Base-by-base conservation (phyloP, 2,329 filamentous ascomycete genomes). In the Knufia petricola region DNA sequence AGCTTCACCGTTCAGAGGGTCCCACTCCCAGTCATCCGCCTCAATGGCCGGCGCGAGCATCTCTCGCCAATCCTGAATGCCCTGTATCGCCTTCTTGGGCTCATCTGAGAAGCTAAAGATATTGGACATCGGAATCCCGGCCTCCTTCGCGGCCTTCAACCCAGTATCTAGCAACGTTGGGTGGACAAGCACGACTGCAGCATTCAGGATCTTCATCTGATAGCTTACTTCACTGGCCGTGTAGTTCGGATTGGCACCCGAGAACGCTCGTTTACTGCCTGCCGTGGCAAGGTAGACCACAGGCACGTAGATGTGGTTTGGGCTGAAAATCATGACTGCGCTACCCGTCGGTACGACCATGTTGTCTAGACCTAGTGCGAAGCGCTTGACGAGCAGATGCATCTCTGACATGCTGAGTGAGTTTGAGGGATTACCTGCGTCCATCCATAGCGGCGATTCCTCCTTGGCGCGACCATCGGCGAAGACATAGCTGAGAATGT, bases 231-330 rank as follows among this genome's bases (percentile, higher is more conserved):
- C 75, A 73, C 46, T 49, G 21, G 69, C 61, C 1, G 72, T 76
- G 54, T 75, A 77, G 8, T 65, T 64, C 12, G 75, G 74, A 56
- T 77, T 78, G 3, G 69, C 72, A 17, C 73, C 75, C 45, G 70
- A 77, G 60, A 79, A 79, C 19, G 74, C 67, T 50, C 66, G 70
- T 2, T 74, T 74, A 19, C 69, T 68, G 0, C 75, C 76, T 1
- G 76, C 69, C 32, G 52, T 49, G 1, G 52, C 55, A 12, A 58
- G 52, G 43, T 58, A 58, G 10, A 38, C 67, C 0, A 74, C 66
- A 0, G 84, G 80, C 57, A 81, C 84, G 66, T 79, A 84, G 17
- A 87, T 65, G 53, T 74, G 81, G 65, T 87, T 87, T 20, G 78
- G 76, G 0, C 79, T 79, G 63, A 80, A 86, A 17, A 87, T 66